Evolutionary conservation across 2,329 filamentous ascomycete genomes (phyloP), one percentile per base, ranked within the genome.

Genomic region (Parasarocladium wereldwijsianum): DNA sequence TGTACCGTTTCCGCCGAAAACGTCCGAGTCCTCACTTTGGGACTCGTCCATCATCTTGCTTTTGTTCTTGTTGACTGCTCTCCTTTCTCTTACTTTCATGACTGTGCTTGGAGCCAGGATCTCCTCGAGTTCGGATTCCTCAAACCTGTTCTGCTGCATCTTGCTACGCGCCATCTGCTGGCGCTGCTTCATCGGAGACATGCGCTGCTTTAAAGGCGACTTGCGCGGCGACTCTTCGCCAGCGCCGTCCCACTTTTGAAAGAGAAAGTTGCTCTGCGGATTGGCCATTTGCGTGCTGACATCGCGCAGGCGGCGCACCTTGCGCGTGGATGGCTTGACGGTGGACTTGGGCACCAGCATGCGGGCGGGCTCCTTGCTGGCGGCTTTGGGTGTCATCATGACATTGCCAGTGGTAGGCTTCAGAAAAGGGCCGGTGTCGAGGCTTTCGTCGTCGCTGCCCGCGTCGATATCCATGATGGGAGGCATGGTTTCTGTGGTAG

Each of bases 401-500:
- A 38, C 39, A 34, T 31, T 35, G 33, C 27, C 24, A 22, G 17
- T 36, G 16, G 39, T 25, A 17, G 32, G 40, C 7, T 34, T 38
- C 14, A 47, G 25, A 7, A 59, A 34, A 3, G 47, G 44, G 22
- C 51, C 46, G 15, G 58, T 34, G 19, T 56, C 54, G 2, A 58
- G 56, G 16, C 61, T 50, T 19, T 61, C 59, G 24, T 62, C 57
- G 13, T 60, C 54, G 31, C 49, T 52, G 12, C 50, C 49, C 24
- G 41, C 38, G 28, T 34, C 44, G 26, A 39, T 43, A 6, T 52
- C 43, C 17, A 41, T 39, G 8, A 49, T 38, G 15, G 43, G 43
- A 29, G 46, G 40, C 49, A 52, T 52, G 14, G 16, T 34, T 20
- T n/a, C 34, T 36, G n/a, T 6, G 6, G n/a, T n/a, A n/a, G n/a